Evolutionary conservation across 129 eudicot genomes (phyloP).

Genomic region (Scalesia atractyloides): DNA sequence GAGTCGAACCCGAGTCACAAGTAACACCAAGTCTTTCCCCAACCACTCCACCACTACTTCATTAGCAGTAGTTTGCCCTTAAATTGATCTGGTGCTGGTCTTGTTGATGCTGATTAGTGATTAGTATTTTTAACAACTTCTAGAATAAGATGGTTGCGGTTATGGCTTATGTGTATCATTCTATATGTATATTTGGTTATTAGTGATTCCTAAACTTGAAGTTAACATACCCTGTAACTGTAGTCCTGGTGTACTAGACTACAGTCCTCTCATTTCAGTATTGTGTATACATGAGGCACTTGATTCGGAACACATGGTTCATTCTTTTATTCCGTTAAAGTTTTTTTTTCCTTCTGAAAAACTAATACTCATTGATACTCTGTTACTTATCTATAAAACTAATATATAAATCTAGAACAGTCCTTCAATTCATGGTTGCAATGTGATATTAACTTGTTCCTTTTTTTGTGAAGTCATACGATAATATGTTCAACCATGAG

Average conservation of each 20-base stretch:
- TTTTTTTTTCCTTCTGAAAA: neutral
- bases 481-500: neutral
- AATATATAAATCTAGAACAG: neutral
- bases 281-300: neutral
- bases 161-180: neutral
- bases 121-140: no score
- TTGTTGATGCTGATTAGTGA: neutral
- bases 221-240: neutral
- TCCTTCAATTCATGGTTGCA: neutral
- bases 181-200: neutral
- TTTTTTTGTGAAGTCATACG: neutral
- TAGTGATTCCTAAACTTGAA: neutral
- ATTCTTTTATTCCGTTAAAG: neutral
- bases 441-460: neutral
- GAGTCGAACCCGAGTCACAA: no score
- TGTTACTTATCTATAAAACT: neutral
- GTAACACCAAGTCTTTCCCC: no score
- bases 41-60: no score
- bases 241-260: neutral
- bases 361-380: neutral
- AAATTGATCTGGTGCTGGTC: neutral
- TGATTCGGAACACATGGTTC: neutral
- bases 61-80: neutral
- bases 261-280: neutral
- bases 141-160: neutral